Conservation (phyloP, 495 filamentous ascomycete genomes). For the Xylaria curta region DNA sequence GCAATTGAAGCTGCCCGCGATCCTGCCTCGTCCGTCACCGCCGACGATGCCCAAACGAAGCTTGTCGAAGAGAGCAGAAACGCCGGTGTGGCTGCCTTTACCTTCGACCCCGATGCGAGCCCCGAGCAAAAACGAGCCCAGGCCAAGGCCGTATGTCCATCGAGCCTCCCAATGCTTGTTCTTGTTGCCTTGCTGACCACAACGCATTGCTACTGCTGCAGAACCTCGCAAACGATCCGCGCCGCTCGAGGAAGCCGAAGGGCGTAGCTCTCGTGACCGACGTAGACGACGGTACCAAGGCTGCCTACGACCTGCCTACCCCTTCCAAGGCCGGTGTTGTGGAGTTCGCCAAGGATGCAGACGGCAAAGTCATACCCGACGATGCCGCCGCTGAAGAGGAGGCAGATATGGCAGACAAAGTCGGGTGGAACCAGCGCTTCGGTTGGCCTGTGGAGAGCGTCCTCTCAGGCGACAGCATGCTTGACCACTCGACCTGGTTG, state of each 20-base stretch:
- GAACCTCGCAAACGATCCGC: slow-evolving; percentile 63
- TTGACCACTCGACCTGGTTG: slow-evolving; percentile 88
- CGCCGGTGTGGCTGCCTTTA: slow-evolving; percentile 77
- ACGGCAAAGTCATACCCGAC: slow-evolving; percentile 54
- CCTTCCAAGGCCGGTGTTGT: slow-evolving; percentile 72
- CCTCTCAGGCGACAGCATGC: slow-evolving; percentile 65
- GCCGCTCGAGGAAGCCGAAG: slow-evolving; percentile 67
- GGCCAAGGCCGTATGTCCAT: slow-evolving; percentile 71
- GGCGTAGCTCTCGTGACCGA: slow-evolving; percentile 77
- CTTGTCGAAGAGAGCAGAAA: slow-evolving; percentile 77
- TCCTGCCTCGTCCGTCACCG: slow-evolving; percentile 69
- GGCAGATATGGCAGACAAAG: slow-evolving; percentile 66
- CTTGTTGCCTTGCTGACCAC: slow-evolving; percentile 20
- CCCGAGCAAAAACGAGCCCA: slow-evolving; percentile 84
- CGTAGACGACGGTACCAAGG: slow-evolving; percentile 70
- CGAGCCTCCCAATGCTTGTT: slow-evolving; percentile 1
- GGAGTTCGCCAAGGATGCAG: slow-evolving; percentile 46
- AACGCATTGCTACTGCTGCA: slow-evolving; percentile 19
- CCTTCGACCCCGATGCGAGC: slow-evolving; percentile 86
- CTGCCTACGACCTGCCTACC: slow-evolving; percentile 78
- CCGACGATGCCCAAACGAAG: slow-evolving; percentile 71
- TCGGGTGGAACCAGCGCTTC: slow-evolving; percentile 90
- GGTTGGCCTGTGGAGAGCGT: slow-evolving; percentile 62
- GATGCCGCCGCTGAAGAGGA: slow-evolving; percentile 62
- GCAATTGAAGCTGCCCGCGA: slow-evolving; percentile 74